phyloP scores from a whole-genome alignment of 257 asterid species.

The Forsythia viridissima region DNA sequence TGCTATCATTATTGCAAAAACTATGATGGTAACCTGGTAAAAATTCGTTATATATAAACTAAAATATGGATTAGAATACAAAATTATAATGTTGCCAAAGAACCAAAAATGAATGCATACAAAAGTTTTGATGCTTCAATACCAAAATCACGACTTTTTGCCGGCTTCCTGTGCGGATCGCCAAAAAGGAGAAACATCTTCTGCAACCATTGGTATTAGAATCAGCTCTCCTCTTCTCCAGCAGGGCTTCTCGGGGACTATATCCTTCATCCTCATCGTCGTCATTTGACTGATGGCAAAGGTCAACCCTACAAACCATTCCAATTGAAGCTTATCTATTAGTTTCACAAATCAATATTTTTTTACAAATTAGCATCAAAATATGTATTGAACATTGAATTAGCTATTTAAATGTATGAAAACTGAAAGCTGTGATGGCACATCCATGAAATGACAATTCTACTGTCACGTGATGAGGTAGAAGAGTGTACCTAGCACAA shows the following conservation, averaged over 20 bases:
- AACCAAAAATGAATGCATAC: slow-evolving; percentile 1
- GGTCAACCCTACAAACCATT: slow-evolving; percentile 83
- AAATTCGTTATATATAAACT: slow-evolving; percentile 18
- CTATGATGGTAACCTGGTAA: slow-evolving; percentile 65
- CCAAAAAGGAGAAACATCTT: slow-evolving; percentile 63
- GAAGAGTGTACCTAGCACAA: not conserved
- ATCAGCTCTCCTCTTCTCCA: slow-evolving; percentile 58
- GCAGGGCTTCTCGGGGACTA: slow-evolving; percentile 59
- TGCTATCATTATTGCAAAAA: slow-evolving; percentile 65
- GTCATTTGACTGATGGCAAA: slow-evolving; percentile 83
- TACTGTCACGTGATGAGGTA: not conserved
- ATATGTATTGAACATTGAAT: slow-evolving; percentile 3
- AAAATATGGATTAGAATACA: slow-evolving; percentile 17
- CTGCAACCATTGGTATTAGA: slow-evolving; percentile 40
- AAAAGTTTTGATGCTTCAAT: slow-evolving; percentile 9
- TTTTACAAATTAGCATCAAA: not conserved
- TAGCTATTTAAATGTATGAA: not conserved
- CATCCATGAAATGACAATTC: not conserved
- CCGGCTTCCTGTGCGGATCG: slow-evolving; percentile 70
- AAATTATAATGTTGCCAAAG: not conserved
- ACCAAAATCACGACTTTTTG: slow-evolving; percentile 91
- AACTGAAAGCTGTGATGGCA: too few relatives aligned
- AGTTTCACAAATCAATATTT: not conserved
- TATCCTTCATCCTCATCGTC: slow-evolving; percentile 86
- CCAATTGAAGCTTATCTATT: slow-evolving; percentile 12